These are phyloP conservation scores for Candida pseudocylindracea DNA, from an alignment of 1,139 yeast genomes.

Conservation along the genomic window DNA sequence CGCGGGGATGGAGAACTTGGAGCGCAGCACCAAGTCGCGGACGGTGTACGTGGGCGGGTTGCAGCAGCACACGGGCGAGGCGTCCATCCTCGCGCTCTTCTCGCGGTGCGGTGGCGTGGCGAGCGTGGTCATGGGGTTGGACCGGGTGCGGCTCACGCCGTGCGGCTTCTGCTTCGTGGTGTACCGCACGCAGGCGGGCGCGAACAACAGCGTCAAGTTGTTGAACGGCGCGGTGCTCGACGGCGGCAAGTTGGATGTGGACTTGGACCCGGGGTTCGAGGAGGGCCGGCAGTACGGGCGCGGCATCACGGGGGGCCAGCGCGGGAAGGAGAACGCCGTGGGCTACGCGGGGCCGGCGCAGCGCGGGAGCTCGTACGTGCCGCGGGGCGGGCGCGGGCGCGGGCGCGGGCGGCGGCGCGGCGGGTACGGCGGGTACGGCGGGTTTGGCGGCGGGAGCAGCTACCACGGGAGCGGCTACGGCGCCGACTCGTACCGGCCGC, in stretches of 20 bases:
- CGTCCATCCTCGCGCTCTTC: conserved; percentile 73
- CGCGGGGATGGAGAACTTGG: conserved; percentile 28
- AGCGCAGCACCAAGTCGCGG: conserved; percentile 37
- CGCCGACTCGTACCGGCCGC: too few species aligned
- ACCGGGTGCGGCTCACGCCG: conserved; percentile 71
- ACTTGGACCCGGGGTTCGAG: conserved; percentile 82
- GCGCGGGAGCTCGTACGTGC: too few species aligned
- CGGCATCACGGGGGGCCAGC: conserved; percentile 74
- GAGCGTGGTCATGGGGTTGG: conserved; percentile 81
- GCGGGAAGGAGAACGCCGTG: too few species aligned
- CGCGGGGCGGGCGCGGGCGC: too few species aligned
- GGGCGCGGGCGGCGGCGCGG: too few species aligned
- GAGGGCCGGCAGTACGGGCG: conserved; percentile 94
- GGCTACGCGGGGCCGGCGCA: too few species aligned
- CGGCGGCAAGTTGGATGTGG: conserved; percentile 59
- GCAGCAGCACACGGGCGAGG: conserved; percentile 80
- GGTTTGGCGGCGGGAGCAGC: too few species aligned
- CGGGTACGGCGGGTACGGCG: too few species aligned
- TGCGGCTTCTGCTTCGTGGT: conserved; percentile 92
- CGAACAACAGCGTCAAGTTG: conserved; percentile 63
- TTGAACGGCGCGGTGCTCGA: conserved; percentile 65
- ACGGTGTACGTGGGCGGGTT: conserved; percentile 77
- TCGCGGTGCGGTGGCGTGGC: conserved; percentile 59
- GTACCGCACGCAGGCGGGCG: conserved; percentile 41
- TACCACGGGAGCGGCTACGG: too few species aligned